Base-by-base conservation (phyloP, 805 yeast species). In the Hagleromyces aurorensis region DNA sequence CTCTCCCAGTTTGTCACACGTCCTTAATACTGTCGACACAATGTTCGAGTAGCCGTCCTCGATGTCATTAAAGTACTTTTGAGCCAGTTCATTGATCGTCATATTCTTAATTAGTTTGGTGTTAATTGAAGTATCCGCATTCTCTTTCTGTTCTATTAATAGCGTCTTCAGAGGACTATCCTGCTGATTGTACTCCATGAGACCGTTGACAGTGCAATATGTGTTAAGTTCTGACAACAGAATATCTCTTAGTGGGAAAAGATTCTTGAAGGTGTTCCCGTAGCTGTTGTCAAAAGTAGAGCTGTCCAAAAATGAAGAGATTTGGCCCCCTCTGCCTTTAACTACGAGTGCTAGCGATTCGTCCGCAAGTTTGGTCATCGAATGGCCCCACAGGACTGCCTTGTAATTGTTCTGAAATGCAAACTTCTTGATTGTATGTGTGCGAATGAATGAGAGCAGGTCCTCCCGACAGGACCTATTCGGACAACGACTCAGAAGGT, bases 11-110 rank as follows among this genome's bases (percentile, higher is more conserved):
- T 89, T 86, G 27, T 77, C 77, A 4, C 91, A 95, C 0, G 94
- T 86, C 41, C 83, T 78, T 9, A 86, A 86, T 13, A 89, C 96
- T 0, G 97, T 87, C 0, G 96, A 80, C 3, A 87, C 86, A 2
- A 89, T 82, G 33, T 89, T 83, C 0, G 94, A 86, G 49, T 86
- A 86, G 10, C 76, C 86, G 5, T 67, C 66, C 46, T 84, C 94
- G 14, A 87, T 72, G 19, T 67, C 65, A 17, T 62, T 67, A 44
- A 84, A 84, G 54, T 89, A 89, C 28, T 75, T 70, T 16, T 73
- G 63, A 1, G 86, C 76, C 28, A 89, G 65, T 47, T 84, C 93
- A 44, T 82, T 78, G 12, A 89, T 78, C 2, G 94, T 81, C 67
- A 78, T 81, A 43, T 78, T 75, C 50, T 75, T 81, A 11, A 76